Evolutionary conservation across 2,329 filamentous ascomycete species (phyloP).

Genomic region (Zarea fungicola): DNA sequence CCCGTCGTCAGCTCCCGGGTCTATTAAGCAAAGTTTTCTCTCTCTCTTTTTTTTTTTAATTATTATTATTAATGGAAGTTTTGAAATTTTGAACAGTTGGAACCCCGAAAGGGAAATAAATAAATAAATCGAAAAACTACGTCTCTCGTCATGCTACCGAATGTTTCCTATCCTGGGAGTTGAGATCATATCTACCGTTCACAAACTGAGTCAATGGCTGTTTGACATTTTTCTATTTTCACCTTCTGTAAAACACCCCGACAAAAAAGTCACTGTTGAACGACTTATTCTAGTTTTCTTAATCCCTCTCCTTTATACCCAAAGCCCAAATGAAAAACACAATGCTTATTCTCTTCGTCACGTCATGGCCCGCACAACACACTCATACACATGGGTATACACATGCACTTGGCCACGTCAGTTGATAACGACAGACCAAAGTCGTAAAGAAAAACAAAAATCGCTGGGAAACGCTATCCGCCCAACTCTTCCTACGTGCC

Average conservation of each 20-base stretch:
- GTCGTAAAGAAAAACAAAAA: background rate
- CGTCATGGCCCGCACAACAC: constrained; percentile 1
- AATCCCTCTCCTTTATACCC: background rate
- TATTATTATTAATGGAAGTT: background rate
- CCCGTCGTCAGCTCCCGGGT: no score
- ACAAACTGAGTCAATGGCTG: no score
- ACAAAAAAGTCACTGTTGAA: constrained; percentile 11
- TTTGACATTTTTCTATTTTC: background rate
- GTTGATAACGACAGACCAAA: constrained; percentile 13
- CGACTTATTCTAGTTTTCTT: background rate
- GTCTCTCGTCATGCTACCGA: no score
- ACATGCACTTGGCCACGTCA: constrained; percentile 9
- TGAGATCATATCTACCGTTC: background rate
- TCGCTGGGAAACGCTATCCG: background rate
- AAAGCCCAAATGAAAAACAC: background rate
- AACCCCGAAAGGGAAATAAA: background rate
- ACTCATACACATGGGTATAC: background rate
- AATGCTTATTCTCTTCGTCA: background rate
- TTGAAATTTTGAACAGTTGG: background rate
- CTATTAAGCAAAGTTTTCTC: no score
- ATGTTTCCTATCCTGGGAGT: background rate
- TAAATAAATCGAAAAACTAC: no score
- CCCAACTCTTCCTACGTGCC: background rate
- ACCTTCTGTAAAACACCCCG: background rate
- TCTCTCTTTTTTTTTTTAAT: background rate